Evolutionary conservation across 208 protist species (phyloP).

Genomic region (Lotmaria passim): DNA sequence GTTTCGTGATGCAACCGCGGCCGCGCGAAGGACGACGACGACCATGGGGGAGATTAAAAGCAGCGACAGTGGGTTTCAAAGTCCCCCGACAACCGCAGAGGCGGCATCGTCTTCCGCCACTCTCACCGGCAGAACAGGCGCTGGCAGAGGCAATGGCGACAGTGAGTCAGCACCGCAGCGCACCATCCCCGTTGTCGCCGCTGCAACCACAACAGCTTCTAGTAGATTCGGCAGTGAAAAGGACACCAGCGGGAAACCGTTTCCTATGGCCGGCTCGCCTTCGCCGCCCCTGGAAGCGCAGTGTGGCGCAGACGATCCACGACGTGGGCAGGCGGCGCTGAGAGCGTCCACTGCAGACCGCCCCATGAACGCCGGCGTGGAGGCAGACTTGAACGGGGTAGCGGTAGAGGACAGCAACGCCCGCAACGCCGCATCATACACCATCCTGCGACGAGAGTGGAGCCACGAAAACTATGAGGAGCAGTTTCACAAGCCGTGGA

Average conservation of each 20-base stretch:
- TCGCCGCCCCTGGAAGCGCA: not conserved
- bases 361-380: not conserved
- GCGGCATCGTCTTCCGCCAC: not conserved
- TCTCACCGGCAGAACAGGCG: not conserved
- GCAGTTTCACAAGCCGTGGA: slow-evolving; percentile 51
- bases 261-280: not conserved
- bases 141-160: not conserved
- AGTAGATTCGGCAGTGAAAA: not conserved
- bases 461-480: slow-evolving; percentile 52
- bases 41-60: not conserved
- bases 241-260: not conserved
- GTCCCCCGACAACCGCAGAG: not conserved
- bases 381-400: not conserved
- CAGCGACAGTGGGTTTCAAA: not conserved
- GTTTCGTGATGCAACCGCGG: slow-evolving; percentile 4
- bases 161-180: not conserved
- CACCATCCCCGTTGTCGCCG: not conserved
- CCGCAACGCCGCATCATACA: slow-evolving; percentile 36
- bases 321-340: not conserved
- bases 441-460: slow-evolving; percentile 51
- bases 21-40: not conserved
- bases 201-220: not conserved
- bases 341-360: not conserved
- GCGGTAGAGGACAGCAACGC: slow-evolving; percentile 2
- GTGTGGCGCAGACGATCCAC: not conserved